phyloP scores from a whole-genome alignment of 1,284 basidiomycete species.

The Meira nashicola region DNA sequence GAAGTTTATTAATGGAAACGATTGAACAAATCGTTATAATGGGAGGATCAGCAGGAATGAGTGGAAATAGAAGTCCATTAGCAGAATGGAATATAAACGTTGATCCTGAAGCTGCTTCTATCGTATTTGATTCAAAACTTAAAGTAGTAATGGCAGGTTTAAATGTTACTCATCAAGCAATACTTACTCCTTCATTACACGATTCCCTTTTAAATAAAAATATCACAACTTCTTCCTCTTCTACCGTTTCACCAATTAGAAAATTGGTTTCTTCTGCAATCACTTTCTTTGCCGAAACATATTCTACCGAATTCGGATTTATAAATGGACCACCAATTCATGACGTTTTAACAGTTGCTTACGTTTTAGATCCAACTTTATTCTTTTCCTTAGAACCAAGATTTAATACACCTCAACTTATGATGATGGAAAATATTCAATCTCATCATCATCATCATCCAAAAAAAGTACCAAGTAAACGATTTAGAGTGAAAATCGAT shows the following conservation, averaged over 20 bases:
- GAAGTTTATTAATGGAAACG: conserved; percentile 9
- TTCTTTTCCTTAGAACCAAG: conserved; percentile 18
- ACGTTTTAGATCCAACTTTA: conserved; percentile 38
- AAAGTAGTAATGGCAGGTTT: conserved; percentile 43
- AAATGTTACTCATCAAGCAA: conserved; percentile 41
- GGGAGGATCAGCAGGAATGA: conserved; percentile 36
- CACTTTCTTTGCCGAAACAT: conserved; percentile 37
- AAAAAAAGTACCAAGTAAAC: conserved; percentile 9
- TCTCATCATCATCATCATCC: background rate
- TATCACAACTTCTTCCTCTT: conserved; percentile 7
- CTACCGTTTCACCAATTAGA: conserved; percentile 16
- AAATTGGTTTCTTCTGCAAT: conserved; percentile 32
- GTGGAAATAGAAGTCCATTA: conserved; percentile 33
- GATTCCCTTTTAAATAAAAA: background rate
- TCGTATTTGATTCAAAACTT: conserved; percentile 38
- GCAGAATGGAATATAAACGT: conserved; percentile 9
- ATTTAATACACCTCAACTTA: background rate
- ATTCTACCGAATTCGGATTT: conserved; percentile 39
- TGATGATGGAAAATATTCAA: too few species aligned
- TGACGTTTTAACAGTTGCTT: conserved; percentile 42
- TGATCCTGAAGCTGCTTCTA: conserved; percentile 23
- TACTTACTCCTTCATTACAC: conserved; percentile 2
- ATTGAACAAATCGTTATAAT: conserved; percentile 43
- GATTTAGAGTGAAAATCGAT: conserved; percentile 39
- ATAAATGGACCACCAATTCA: conserved; percentile 39